Percentiles rank a stretch among this genome's conserved stretches.
These are phyloP conservation scores for Myochromella boudieri DNA, from an alignment of 768 basidiomycete species.

Conservation along the genomic window DNA sequence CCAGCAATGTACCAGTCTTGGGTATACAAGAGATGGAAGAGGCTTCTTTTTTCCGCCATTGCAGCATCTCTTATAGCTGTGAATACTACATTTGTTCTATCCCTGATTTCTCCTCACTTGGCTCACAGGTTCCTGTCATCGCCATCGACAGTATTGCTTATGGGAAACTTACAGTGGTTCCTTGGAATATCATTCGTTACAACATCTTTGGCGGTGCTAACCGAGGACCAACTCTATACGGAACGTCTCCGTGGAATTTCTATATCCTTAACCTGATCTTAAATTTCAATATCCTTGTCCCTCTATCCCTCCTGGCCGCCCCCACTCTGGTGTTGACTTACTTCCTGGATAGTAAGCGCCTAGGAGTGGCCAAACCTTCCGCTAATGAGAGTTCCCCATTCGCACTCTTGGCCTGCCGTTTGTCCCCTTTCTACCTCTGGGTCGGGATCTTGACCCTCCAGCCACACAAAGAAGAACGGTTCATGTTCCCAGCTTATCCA, in stretches of 20 bases:
- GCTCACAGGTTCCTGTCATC: slow-evolving; percentile 76
- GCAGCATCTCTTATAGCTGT: slow-evolving; percentile 66
- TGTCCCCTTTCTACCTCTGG: slow-evolving; percentile 96
- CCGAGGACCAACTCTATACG: slow-evolving; percentile 91
- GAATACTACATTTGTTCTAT: slow-evolving; percentile 22
- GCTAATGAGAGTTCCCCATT: slow-evolving; percentile 76
- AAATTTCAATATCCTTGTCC: slow-evolving; percentile 89
- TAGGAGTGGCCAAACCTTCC: slow-evolving; percentile 52
- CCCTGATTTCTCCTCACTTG: slow-evolving; percentile 1
- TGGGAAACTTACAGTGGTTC: slow-evolving; percentile 73
- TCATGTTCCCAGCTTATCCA: slow-evolving; percentile 94
- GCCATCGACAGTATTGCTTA: slow-evolving; percentile 86
- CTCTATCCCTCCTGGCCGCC: slow-evolving; percentile 77
- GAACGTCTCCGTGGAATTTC: slow-evolving; percentile 84
- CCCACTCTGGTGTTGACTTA: slow-evolving; percentile 79
- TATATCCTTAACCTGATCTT: slow-evolving; percentile 88
- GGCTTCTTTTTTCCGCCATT: slow-evolving; percentile 52
- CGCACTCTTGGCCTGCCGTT: slow-evolving; percentile 68
- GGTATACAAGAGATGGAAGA: slow-evolving; percentile 60
- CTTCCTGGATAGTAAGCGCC: slow-evolving; percentile 71
- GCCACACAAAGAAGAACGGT: slow-evolving; percentile 97
- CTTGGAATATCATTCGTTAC: slow-evolving; percentile 93
- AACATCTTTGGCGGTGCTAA: slow-evolving; percentile 83
- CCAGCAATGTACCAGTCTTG: slow-evolving; percentile 46
- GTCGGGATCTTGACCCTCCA: slow-evolving; percentile 73